These are phyloP conservation scores for Candida boleticola DNA, from an alignment of 805 yeast genomes.

Conservation along the genomic window DNA sequence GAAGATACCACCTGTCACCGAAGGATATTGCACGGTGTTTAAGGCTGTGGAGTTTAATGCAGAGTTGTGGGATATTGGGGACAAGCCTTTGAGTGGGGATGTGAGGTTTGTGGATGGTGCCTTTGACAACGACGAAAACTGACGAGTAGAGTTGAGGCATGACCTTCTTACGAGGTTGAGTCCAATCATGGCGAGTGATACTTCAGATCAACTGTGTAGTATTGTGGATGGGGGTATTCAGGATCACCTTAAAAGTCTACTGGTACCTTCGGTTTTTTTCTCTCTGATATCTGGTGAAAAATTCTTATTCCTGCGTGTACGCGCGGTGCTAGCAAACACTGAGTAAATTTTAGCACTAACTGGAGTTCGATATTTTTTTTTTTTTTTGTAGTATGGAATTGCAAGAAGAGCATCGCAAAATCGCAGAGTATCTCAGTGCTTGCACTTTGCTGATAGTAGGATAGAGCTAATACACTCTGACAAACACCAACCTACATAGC, in stretches of 20 bases:
- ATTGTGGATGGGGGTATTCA: no score
- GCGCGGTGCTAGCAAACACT: neutral
- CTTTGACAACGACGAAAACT: slow-evolving; percentile 12
- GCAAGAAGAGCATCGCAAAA: slow-evolving; percentile 1
- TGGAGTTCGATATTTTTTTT: neutral
- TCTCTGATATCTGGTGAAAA: no score
- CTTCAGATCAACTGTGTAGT: no score
- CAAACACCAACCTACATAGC: neutral
- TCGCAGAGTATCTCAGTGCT: no score
- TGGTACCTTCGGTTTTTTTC: no score
- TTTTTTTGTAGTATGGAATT: neutral
- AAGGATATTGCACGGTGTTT: slow-evolving; percentile 6
- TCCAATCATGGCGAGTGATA: no score
- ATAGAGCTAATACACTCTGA: no score
- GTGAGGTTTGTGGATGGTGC: slow-evolving; percentile 14
- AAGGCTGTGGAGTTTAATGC: slow-evolving; percentile 11
- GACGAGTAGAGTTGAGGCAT: neutral
- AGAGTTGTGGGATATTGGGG: slow-evolving; percentile 18
- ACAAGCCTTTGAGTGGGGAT: slow-evolving; percentile 9
- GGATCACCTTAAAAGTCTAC: no score
- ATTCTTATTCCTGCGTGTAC: neutral
- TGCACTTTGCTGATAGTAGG: no score
- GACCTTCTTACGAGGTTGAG: neutral
- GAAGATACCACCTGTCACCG: slow-evolving; percentile 8
- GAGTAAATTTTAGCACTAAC: neutral